These are phyloP conservation scores for Russula brevipes DNA, from an alignment of 768 basidiomycete genomes.

Conservation along the genomic window DNA sequence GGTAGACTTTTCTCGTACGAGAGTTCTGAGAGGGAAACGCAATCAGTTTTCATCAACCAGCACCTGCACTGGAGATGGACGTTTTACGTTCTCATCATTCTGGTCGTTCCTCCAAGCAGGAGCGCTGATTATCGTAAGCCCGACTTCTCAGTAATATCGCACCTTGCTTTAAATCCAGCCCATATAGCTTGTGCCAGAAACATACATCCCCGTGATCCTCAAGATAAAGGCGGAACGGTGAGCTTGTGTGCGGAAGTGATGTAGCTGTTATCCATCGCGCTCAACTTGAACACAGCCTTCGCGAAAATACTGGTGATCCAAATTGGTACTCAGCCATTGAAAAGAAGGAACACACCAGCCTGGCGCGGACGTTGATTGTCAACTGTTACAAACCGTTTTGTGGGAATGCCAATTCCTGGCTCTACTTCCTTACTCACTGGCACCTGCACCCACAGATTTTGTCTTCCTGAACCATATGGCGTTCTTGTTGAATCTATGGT, in stretches of 20 bases:
- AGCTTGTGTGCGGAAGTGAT: neutral
- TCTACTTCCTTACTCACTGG: neutral
- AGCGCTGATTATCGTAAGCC: slow-evolving; percentile 47
- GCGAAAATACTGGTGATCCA: slow-evolving; percentile 50
- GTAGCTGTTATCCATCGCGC: neutral
- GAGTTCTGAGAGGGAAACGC: neutral
- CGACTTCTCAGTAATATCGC: no score
- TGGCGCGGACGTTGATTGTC: slow-evolving; percentile 45
- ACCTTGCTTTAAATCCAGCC: neutral
- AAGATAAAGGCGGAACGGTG: slow-evolving; percentile 56
- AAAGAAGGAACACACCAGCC: slow-evolving; percentile 35
- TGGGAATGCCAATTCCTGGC: slow-evolving; percentile 33
- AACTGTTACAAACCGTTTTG: slow-evolving; percentile 72
- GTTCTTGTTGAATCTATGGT: slow-evolving; percentile 66
- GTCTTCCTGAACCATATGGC: slow-evolving; percentile 71
- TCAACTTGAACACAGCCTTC: slow-evolving; percentile 43
- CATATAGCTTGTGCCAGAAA: slow-evolving; percentile 64
- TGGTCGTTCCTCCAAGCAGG: slow-evolving; percentile 58
- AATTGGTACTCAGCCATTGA: slow-evolving; percentile 60
- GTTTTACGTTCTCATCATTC: slow-evolving; percentile 60
- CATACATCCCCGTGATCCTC: slow-evolving; percentile 56
- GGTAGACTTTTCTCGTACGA: neutral
- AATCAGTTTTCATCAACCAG: slow-evolving; percentile 32
- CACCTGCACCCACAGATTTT: slow-evolving; percentile 44
- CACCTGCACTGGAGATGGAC: slow-evolving; percentile 71